A percentile compares a stretch with the other conserved stretches of the same genome.
phyloP scores from a whole-genome alignment of 2,329 filamentous ascomycete genomes.

The Fusarium sp. region DNA sequence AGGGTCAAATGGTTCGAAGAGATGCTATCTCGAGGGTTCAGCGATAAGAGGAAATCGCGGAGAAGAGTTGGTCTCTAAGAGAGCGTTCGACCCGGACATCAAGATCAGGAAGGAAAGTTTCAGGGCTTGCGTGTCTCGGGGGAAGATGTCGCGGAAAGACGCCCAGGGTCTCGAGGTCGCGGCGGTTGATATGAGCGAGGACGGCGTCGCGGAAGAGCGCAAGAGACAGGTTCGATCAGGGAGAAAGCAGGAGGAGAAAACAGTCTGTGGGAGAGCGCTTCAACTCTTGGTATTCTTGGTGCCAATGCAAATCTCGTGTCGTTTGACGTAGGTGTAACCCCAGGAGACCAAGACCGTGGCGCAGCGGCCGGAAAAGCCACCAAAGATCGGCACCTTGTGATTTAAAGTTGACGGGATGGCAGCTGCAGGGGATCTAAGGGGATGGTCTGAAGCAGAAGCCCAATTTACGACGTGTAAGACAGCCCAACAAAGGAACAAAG shows the following conservation, averaged over 20 bases:
- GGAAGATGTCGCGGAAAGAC: slow-evolving; percentile 26
- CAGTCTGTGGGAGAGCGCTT: slow-evolving; percentile 20
- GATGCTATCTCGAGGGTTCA: slow-evolving; percentile 21
- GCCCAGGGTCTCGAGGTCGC: slow-evolving; percentile 17
- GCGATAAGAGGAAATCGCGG: slow-evolving; percentile 3
- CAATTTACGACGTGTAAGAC: slow-evolving; percentile 7
- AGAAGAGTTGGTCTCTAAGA: slow-evolving; percentile 8
- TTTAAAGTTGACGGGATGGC: slow-evolving; percentile 43
- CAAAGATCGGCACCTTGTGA: slow-evolving; percentile 35
- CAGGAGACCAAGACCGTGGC: slow-evolving; percentile 36
- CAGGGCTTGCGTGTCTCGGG: slow-evolving; percentile 31
- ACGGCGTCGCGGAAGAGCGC: slow-evolving; percentile 15
- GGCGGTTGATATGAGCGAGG: slow-evolving; percentile 19
- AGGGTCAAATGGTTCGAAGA: slow-evolving; percentile 9
- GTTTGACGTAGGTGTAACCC: slow-evolving; percentile 41
- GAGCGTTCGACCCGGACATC: slow-evolving; percentile 21
- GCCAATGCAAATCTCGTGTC: slow-evolving; percentile 45
- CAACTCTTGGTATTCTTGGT: slow-evolving; percentile 38
- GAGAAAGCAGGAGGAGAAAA: slow-evolving; percentile 4
- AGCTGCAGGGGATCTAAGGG: slow-evolving; percentile 38
- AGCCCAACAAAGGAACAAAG: not conserved
- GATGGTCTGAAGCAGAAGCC: not conserved
- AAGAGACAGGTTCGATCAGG: not conserved
- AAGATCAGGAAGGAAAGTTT: slow-evolving; percentile 30
- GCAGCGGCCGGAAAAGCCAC: slow-evolving; percentile 35